Percentiles rank a stretch among this genome's conserved stretches.
Conservation (phyloP, 2,329 filamentous ascomycete species). For the Colletotrichum acutatum region DNA sequence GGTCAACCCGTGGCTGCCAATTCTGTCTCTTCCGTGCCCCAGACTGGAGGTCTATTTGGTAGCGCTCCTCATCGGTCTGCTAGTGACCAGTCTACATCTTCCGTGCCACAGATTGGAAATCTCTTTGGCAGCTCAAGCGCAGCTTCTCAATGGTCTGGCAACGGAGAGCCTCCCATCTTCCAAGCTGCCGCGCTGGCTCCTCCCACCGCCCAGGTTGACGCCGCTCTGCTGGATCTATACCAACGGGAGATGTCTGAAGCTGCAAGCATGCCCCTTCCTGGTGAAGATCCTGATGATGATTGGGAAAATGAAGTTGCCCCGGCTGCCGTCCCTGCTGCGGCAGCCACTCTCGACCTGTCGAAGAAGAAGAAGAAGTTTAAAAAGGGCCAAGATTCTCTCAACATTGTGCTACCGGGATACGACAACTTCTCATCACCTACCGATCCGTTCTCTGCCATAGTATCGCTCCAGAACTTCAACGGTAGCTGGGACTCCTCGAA, state of each 20-base stretch:
- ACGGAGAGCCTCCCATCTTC: neutral
- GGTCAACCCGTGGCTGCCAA: neutral
- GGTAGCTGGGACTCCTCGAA: conserved; percentile 60
- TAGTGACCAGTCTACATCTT: too few relatives aligned
- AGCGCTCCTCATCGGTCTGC: too few relatives aligned
- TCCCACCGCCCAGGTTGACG: conserved; percentile 89
- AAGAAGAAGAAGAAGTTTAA: neutral
- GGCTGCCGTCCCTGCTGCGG: neutral
- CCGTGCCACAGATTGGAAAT: too few relatives aligned
- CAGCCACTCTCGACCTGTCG: neutral
- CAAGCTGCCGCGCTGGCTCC: conserved; percentile 79
- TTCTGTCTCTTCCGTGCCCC: neutral
- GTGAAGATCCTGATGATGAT: conserved; percentile 62
- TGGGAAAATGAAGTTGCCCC: neutral
- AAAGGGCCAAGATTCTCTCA: conserved; percentile 2
- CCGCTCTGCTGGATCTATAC: conserved; percentile 82
- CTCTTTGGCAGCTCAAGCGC: neutral
- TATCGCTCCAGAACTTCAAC: conserved; percentile 65
- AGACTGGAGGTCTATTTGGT: neutral
- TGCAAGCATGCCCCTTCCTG: conserved; percentile 85
- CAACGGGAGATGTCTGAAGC: conserved; percentile 88
- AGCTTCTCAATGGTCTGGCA: neutral
- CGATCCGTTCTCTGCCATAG: conserved; percentile 54
- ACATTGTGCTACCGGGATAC: neutral
- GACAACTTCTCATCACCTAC: neutral